A percentile compares a stretch with the other conserved stretches of the same genome.
Evolutionary conservation across 495 filamentous ascomycete genomes (phyloP).

Genomic region (Penicillium coffeae): DNA sequence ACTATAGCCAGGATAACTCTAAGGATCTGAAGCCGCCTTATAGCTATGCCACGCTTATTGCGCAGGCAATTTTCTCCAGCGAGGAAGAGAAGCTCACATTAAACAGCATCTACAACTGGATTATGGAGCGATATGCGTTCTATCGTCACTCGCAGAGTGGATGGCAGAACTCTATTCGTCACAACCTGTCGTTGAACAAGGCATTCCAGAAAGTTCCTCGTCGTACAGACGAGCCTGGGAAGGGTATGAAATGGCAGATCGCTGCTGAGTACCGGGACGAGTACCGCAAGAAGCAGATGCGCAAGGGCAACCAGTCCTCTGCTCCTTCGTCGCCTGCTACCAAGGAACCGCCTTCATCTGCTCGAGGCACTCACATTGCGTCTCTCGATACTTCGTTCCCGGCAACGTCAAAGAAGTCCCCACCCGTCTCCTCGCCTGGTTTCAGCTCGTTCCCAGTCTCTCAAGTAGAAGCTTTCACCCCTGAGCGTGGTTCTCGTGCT

Average conservation of each 20-base stretch:
- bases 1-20: constrained; percentile 76
- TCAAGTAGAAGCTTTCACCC: constrained; percentile 46
- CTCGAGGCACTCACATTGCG: constrained; percentile 21
- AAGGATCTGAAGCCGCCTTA: constrained; percentile 90
- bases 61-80: constrained; percentile 84
- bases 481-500: constrained; percentile 41
- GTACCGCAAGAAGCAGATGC: constrained; percentile 57
- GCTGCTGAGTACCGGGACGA: constrained; percentile 75
- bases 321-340: constrained; percentile 46
- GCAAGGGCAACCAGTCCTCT: constrained; percentile 44
- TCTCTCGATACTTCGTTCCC: constrained; percentile 45
- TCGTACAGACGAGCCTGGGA: constrained; percentile 89
- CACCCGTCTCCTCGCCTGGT: constrained; percentile 46
- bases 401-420: constrained; percentile 46
- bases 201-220: constrained; percentile 88
- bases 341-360: constrained; percentile 33
- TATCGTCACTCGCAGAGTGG: constrained; percentile 78
- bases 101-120: constrained; percentile 86
- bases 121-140: constrained; percentile 83
- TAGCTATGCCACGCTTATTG: constrained; percentile 97
- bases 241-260: constrained; percentile 98
- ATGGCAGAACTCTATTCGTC: constrained; percentile 98
- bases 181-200: constrained; percentile 92
- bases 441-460: constrained; percentile 48
- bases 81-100: constrained; percentile 83